Conservation (phyloP, 2,329 filamentous ascomycete genomes). For the Lachnellula occidentalis region DNA sequence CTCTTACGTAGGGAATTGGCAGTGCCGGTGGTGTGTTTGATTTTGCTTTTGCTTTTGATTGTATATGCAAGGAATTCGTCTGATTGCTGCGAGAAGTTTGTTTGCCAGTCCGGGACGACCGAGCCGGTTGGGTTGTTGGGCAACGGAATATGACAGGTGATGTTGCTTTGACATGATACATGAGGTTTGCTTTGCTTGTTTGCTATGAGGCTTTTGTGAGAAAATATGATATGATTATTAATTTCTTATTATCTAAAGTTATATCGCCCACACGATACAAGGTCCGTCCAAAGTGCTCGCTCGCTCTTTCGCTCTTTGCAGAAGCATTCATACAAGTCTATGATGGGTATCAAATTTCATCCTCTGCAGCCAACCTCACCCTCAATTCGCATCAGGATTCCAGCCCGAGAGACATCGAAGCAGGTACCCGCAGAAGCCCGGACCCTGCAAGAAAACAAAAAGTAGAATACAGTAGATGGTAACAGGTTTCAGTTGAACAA, state of each 20-base stretch:
- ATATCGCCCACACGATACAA: background rate
- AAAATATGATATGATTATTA: conserved; percentile 8
- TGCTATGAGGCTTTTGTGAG: background rate
- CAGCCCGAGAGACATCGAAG: conserved; percentile 10
- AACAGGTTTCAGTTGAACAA: background rate
- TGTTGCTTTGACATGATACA: background rate
- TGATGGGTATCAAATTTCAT: conserved; percentile 13
- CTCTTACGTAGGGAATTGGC: background rate
- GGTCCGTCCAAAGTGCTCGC: background rate
- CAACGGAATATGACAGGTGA: background rate
- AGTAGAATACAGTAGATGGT: background rate
- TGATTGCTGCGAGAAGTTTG: background rate
- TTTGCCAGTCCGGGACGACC: background rate
- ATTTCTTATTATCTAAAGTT: conserved; percentile 7
- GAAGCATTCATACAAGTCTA: conserved; percentile 16
- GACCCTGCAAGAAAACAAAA: background rate
- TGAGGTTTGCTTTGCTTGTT: background rate
- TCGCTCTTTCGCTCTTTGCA: conserved; percentile 10
- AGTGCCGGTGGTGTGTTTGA: background rate
- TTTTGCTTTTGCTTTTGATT: background rate
- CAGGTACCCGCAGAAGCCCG: conserved; percentile 1
- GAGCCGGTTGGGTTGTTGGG: background rate
- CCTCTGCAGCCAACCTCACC: conserved; percentile 3
- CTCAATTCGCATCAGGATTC: conserved; percentile 9
- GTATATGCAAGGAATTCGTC: background rate